Conservation (phyloP, 1,284 basidiomycete species). For the Crepidotus sp. region DNA sequence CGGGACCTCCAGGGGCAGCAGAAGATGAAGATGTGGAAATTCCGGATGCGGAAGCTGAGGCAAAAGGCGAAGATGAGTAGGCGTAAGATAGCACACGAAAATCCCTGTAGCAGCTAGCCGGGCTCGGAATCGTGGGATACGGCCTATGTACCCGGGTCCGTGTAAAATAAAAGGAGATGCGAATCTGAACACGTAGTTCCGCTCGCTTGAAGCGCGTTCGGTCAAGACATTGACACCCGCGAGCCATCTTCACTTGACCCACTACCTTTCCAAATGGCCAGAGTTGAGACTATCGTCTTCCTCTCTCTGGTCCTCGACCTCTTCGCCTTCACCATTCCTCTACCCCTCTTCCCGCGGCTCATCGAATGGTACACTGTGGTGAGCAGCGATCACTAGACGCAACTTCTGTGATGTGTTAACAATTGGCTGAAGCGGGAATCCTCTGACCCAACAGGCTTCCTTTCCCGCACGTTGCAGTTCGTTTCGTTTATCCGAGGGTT, state of each 20-base stretch:
- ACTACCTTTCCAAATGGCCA: slow-evolving; percentile 48
- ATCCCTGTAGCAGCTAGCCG: too few relatives aligned
- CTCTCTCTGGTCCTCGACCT: slow-evolving; percentile 79
- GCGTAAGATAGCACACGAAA: neutral
- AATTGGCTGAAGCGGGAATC: slow-evolving; percentile 47
- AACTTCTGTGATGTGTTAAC: neutral
- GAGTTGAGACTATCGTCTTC: slow-evolving; percentile 72
- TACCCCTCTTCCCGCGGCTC: slow-evolving; percentile 82
- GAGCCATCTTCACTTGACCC: neutral
- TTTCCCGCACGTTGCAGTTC: slow-evolving; percentile 56
- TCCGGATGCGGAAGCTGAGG: slow-evolving; percentile 6
- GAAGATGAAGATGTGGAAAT: slow-evolving; percentile 25
- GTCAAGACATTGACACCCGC: too few relatives aligned
- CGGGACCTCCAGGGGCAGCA: slow-evolving; percentile 18
- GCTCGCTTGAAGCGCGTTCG: neutral
- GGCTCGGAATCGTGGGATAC: too few relatives aligned
- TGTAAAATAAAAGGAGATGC: neutral
- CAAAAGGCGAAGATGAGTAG: slow-evolving; percentile 3
- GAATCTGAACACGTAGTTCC: slow-evolving; percentile 5
- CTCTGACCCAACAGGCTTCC: slow-evolving; percentile 58
- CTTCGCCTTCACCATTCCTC: slow-evolving; percentile 90
- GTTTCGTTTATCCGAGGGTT: slow-evolving; percentile 57
- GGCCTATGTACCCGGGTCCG: too few relatives aligned
- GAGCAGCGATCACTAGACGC: slow-evolving; percentile 20
- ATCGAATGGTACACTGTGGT: slow-evolving; percentile 84